A percentile compares a stretch with the other conserved stretches of the same genome.
These are phyloP conservation scores for Eucalyptus sp. DNA, from an alignment of 345 rosid genomes.

Conservation along the genomic window DNA sequence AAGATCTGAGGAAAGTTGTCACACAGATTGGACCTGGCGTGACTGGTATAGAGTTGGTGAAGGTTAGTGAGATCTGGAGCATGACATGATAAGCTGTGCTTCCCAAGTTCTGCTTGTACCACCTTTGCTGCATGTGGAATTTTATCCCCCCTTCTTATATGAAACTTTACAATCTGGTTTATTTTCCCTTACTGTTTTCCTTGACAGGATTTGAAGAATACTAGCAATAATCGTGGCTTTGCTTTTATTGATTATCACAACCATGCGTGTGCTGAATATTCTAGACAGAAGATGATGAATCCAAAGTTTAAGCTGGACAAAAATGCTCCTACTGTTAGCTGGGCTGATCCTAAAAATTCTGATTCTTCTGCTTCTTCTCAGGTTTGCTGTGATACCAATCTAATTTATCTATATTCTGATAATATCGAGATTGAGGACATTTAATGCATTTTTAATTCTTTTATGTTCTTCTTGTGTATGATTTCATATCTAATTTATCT, in stretches of 20 bases:
- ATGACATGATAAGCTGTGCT: not conserved
- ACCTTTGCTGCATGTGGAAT: not conserved
- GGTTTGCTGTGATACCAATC: conserved; percentile 18
- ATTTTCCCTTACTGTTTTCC: not conserved
- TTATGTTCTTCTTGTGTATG: not conserved
- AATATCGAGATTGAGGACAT: not conserved
- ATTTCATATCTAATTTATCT: not conserved
- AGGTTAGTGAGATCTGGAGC: conserved; percentile 31
- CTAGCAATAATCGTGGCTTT: conserved; percentile 72
- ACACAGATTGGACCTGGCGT: conserved; percentile 74
- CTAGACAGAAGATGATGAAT: conserved; percentile 74
- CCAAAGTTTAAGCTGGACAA: conserved; percentile 76
- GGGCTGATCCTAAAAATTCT: conserved; percentile 89
- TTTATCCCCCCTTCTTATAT: not conserved
- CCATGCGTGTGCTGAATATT: conserved; percentile 87
- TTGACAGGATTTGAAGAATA: conserved; percentile 60
- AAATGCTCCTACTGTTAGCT: conserved; percentile 89
- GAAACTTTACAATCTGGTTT: not conserved
- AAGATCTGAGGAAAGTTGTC: conserved; percentile 56
- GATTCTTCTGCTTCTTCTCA: conserved; percentile 66
- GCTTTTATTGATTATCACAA: conserved; percentile 83
- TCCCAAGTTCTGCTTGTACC: not conserved
- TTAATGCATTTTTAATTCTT: not conserved
- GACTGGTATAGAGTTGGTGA: conserved; percentile 55
- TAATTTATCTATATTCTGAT: not conserved